Percentiles rank a stretch among this genome's conserved stretches.
Conservation (phyloP, 768 basidiomycete species). For the Lanmaoa pseudosensibilis region DNA sequence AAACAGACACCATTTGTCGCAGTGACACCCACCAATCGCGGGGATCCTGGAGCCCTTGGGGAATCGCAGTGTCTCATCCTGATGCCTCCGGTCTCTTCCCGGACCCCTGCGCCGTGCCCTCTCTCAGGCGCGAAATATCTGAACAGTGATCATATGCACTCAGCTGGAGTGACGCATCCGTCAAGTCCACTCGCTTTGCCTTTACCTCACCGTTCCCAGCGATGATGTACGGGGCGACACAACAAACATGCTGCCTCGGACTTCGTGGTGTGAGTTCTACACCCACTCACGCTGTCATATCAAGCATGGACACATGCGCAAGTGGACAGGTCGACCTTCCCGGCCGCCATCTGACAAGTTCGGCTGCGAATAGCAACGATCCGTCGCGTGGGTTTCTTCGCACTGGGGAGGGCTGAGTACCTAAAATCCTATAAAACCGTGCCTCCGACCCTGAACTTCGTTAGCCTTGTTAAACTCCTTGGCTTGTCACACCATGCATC, state of each 20-base stretch:
- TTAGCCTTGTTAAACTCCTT: not conserved
- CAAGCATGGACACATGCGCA: not conserved
- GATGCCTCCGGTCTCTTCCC: no score
- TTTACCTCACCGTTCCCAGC: not conserved
- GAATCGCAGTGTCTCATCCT: no score
- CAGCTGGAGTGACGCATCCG: not conserved
- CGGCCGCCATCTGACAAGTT: no score
- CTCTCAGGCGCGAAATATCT: no score
- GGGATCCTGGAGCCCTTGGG: no score
- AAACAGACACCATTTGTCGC: no score
- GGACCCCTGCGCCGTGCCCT: no score
- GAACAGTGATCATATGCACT: not conserved
- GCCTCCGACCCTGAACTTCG: not conserved
- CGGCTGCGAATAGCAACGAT: not conserved
- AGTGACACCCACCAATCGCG: no score
- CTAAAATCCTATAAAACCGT: not conserved
- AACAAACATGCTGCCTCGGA: not conserved
- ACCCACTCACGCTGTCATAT: not conserved
- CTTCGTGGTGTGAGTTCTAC: not conserved
- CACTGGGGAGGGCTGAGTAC: not conserved
- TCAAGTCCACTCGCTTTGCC: not conserved
- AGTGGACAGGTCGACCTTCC: no score
- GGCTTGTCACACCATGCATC: not conserved
- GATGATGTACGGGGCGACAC: not conserved
- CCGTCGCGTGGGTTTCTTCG: not conserved